These are phyloP conservation scores for Microthyrium microscopicum DNA, from an alignment of 2,329 filamentous ascomycete genomes.

Conservation along the genomic window DNA sequence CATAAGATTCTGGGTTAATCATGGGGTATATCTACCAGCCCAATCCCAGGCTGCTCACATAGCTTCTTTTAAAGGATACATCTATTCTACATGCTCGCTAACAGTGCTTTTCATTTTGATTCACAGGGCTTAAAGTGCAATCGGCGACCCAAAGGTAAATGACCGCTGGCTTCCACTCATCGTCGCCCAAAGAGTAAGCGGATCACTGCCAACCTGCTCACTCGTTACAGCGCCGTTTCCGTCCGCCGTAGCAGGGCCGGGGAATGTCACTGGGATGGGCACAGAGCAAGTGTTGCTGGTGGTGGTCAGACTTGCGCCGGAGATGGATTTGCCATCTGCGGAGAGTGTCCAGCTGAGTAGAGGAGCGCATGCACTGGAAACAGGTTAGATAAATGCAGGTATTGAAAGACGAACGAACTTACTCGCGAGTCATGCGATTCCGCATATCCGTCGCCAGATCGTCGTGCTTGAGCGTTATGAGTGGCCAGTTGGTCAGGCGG, in stretches of 20 bases:
- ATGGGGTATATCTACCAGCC: no score
- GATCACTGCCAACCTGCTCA: slow-evolving; percentile 5
- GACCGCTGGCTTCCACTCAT: slow-evolving; percentile 1
- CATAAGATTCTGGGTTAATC: no score
- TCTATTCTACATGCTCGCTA: no score
- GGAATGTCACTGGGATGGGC: slow-evolving; percentile 4
- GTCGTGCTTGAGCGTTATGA: slow-evolving; percentile 4
- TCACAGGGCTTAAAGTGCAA: neutral
- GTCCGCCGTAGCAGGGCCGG: slow-evolving; percentile 23
- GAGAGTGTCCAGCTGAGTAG: slow-evolving; percentile 29
- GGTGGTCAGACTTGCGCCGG: neutral
- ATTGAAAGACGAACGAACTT: no score
- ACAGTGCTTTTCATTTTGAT: no score
- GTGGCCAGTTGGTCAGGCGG: slow-evolving; percentile 1
- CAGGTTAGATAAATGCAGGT: no score
- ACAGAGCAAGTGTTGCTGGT: slow-evolving; percentile 1
- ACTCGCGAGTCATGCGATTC: slow-evolving; percentile 2
- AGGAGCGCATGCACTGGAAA: slow-evolving; percentile 34
- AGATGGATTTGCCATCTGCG: neutral
- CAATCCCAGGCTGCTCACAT: no score
- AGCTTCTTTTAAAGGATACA: no score
- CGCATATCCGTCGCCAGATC: neutral
- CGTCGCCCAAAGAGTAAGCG: slow-evolving; percentile 1
- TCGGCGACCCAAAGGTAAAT: neutral
- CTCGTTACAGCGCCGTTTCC: slow-evolving; percentile 11